A percentile compares a stretch with the other conserved stretches of the same genome.
Evolutionary conservation across 352 stramenopile species (phyloP).

Genomic region (Pythium aristosporum): DNA sequence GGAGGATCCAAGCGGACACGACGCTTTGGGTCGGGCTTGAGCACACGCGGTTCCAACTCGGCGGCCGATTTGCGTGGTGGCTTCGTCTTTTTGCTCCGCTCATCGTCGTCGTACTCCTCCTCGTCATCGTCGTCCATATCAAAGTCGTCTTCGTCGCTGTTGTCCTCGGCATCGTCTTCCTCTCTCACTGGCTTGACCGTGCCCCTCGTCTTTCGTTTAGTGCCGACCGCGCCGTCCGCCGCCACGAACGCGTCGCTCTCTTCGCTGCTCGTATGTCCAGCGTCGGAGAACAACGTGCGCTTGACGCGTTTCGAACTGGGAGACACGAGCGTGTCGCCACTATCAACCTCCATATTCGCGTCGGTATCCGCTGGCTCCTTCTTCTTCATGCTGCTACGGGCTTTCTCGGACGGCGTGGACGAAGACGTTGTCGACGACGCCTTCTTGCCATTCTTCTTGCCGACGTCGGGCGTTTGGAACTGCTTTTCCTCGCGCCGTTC

Average conservation of each 20-base stretch:
- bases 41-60: constrained; percentile 40
- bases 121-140: constrained; percentile 13
- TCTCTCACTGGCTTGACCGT: constrained; percentile 5
- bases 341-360: background rate
- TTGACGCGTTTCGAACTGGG: constrained; percentile 48
- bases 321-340: constrained; percentile 12
- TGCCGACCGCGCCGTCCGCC: background rate
- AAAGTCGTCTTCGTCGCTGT: constrained; percentile 10
- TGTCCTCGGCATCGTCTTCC: constrained; percentile 9
- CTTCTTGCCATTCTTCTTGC: constrained; percentile 23
- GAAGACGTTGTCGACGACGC: constrained; percentile 5
- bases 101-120: constrained; percentile 18
- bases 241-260: constrained; percentile 42
- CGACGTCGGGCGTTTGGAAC: constrained; percentile 35
- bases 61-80: constrained; percentile 10
- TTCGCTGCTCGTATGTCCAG: constrained; percentile 50
- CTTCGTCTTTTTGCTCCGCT: constrained; percentile 8
- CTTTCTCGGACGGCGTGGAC: constrained; percentile 41
- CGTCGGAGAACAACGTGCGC: constrained; percentile 63
- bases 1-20: constrained; percentile 47
- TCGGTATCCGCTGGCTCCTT: constrained; percentile 31
- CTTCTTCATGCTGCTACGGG: constrained; percentile 39
- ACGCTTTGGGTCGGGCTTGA: constrained; percentile 56
- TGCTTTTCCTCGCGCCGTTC: constrained; percentile 38
- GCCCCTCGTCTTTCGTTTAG: constrained; percentile 2